A percentile compares a stretch with the other conserved stretches of the same genome.
These are phyloP conservation scores for Eucalyptus curtisii DNA, from an alignment of 345 rosid species.

Conservation along the genomic window DNA sequence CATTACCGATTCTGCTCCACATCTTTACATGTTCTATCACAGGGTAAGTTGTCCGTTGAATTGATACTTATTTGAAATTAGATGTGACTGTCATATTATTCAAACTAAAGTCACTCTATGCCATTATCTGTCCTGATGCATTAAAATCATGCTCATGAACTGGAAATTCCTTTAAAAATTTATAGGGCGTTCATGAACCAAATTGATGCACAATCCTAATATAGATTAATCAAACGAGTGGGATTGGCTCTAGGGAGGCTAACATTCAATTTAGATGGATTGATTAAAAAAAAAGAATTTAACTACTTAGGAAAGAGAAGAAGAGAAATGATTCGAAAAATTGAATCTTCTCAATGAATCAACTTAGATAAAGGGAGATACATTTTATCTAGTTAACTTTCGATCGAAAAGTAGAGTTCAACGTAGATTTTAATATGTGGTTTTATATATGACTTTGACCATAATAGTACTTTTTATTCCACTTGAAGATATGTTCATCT, in stretches of 20 bases:
- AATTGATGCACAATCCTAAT: neutral
- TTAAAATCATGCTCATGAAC: neutral
- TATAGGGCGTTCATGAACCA: slow-evolving; percentile 50
- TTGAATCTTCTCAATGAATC: neutral
- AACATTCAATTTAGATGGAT: neutral
- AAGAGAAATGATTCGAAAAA: too few relatives aligned
- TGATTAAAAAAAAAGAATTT: neutral
- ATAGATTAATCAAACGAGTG: neutral
- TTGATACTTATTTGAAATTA: neutral
- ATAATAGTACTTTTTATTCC: neutral
- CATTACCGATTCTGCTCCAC: slow-evolving; percentile 32
- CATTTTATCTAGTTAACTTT: neutral
- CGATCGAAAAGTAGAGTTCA: neutral
- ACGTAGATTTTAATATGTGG: neutral
- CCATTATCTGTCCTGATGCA: neutral
- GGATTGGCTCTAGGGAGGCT: neutral
- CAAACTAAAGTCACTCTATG: neutral
- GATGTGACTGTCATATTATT: neutral
- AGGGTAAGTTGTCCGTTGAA: slow-evolving; percentile 24
- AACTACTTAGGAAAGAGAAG: neutral
- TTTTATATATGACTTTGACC: neutral
- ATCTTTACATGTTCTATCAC: slow-evolving; percentile 64
- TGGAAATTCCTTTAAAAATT: neutral
- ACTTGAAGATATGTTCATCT: neutral
- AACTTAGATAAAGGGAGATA: neutral